Conservation (phyloP, 2,329 filamentous ascomycete genomes). For the Nannizziopsis barbatae region DNA sequence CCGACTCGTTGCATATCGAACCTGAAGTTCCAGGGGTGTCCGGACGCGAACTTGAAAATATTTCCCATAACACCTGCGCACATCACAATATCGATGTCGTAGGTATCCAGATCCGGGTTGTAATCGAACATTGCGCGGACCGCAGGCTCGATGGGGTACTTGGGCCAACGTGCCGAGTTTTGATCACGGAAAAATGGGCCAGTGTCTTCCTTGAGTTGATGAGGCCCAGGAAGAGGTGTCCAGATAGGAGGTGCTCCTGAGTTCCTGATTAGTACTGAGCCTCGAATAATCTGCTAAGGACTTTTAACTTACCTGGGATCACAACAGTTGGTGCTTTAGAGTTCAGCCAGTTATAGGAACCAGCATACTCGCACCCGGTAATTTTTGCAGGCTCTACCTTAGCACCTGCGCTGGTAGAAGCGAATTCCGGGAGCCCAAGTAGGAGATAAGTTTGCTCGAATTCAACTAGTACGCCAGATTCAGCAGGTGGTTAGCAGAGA, state of each 20-base stretch:
- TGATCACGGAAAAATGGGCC: conserved; percentile 39
- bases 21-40: conserved; percentile 1
- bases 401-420: background rate
- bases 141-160: conserved; percentile 37
- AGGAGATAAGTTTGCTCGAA: too few relatives aligned
- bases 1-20: conserved; percentile 42
- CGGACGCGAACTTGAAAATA: conserved; percentile 33
- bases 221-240: conserved; percentile 33
- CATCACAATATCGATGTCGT: conserved; percentile 44
- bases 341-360: conserved; percentile 45
- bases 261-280: background rate
- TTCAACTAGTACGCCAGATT: too few relatives aligned
- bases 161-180: conserved; percentile 25
- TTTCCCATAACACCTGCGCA: conserved; percentile 53
- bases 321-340: conserved; percentile 30
- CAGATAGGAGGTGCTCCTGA: conserved; percentile 43
- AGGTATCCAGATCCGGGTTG: conserved; percentile 27
- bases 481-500: too few relatives aligned
- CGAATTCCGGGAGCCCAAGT: conserved; percentile 9
- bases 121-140: conserved; percentile 34
- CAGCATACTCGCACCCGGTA: conserved; percentile 33
- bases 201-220: conserved; percentile 34
- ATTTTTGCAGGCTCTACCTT: conserved; percentile 22
- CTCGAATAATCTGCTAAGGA: background rate
- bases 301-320: conserved; percentile 33